A percentile compares a stretch with the other conserved stretches of the same genome.
These are phyloP conservation scores for Aspergillus asperescens DNA, from an alignment of 495 filamentous ascomycete genomes.

Conservation along the genomic window DNA sequence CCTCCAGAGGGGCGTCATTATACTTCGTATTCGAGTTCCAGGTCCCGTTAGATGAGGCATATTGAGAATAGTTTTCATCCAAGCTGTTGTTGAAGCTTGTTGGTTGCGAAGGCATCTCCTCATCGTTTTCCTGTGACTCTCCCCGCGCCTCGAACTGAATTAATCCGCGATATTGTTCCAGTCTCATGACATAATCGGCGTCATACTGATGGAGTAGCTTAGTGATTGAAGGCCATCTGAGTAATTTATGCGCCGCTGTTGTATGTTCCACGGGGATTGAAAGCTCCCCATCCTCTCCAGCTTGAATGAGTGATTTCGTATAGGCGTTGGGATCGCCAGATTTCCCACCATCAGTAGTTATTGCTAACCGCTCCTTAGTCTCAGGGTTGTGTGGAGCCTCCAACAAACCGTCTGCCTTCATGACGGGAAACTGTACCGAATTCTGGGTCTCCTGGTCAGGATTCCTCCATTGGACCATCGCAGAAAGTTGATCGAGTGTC, in stretches of 20 bases:
- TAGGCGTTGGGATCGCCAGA: background rate
- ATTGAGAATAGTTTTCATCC: slow-evolving; percentile 27
- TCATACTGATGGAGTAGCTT: slow-evolving; percentile 49
- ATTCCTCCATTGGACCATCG: background rate
- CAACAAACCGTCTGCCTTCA: slow-evolving; percentile 19
- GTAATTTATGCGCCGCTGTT: slow-evolving; percentile 70
- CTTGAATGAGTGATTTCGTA: slow-evolving; percentile 10
- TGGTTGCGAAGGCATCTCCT: slow-evolving; percentile 26
- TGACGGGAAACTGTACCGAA: slow-evolving; percentile 4
- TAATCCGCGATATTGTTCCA: slow-evolving; percentile 70
- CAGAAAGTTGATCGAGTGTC: background rate
- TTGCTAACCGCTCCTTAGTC: slow-evolving; percentile 18
- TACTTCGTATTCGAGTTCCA: slow-evolving; percentile 29
- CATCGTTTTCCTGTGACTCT: slow-evolving; percentile 55
- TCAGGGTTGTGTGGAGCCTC: slow-evolving; percentile 7
- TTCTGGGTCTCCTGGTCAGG: slow-evolving; percentile 3
- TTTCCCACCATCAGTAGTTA: background rate
- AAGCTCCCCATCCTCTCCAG: slow-evolving; percentile 45
- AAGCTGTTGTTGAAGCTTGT: slow-evolving; percentile 11
- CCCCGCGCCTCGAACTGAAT: slow-evolving; percentile 74
- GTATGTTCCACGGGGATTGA: slow-evolving; percentile 74
- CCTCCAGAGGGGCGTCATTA: slow-evolving; percentile 5
- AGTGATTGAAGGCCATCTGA: slow-evolving; percentile 65
- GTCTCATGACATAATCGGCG: slow-evolving; percentile 63
- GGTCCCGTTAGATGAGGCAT: slow-evolving; percentile 22